Conservation (phyloP, 1,139 yeast species). For the Hansenula anomala region DNA sequence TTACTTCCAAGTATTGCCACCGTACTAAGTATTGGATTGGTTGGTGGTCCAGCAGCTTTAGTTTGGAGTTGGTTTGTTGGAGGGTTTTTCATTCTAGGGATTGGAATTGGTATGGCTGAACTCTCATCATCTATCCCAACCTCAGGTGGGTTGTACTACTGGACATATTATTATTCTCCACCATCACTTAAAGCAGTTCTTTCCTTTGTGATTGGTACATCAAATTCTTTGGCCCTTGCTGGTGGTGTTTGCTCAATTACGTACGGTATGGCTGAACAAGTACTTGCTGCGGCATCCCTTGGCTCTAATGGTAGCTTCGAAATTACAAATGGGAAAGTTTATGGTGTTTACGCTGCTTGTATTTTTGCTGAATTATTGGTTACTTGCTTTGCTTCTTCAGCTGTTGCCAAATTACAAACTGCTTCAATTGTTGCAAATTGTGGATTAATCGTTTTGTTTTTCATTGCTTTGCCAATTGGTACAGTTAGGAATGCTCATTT, state of each 20-base stretch:
- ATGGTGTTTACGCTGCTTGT: conserved; percentile 48
- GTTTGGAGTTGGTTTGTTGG: conserved; percentile 20
- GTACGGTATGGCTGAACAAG: conserved; percentile 46
- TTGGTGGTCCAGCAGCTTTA: conserved; percentile 27
- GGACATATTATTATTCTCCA: conserved; percentile 49
- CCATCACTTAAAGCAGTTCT: conserved; percentile 30
- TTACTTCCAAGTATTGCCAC: conserved; percentile 40
- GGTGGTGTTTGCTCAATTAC: conserved; percentile 48
- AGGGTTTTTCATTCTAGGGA: conserved; percentile 30
- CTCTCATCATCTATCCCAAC: conserved; percentile 66
- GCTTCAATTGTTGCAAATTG: conserved; percentile 49
- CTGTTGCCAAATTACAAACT: conserved; percentile 51
- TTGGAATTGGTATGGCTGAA: conserved; percentile 42
- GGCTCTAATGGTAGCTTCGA: conserved; percentile 36
- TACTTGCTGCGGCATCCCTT: conserved; percentile 43
- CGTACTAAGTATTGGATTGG: conserved; percentile 23
- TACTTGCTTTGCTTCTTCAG: conserved; percentile 41
- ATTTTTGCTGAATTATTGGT: conserved; percentile 36
- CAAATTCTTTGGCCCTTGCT: conserved; percentile 48
- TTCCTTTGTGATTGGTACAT: conserved; percentile 48
- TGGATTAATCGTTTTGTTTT: conserved; percentile 45
- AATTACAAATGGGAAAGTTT: conserved; percentile 38
- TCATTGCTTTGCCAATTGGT: conserved; percentile 60
- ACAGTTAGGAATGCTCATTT: conserved; percentile 27
- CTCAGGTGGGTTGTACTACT: conserved; percentile 60